Evolutionary conservation across 1,284 basidiomycete genomes (phyloP).

Genomic region (Ustilago vetiveriae): DNA sequence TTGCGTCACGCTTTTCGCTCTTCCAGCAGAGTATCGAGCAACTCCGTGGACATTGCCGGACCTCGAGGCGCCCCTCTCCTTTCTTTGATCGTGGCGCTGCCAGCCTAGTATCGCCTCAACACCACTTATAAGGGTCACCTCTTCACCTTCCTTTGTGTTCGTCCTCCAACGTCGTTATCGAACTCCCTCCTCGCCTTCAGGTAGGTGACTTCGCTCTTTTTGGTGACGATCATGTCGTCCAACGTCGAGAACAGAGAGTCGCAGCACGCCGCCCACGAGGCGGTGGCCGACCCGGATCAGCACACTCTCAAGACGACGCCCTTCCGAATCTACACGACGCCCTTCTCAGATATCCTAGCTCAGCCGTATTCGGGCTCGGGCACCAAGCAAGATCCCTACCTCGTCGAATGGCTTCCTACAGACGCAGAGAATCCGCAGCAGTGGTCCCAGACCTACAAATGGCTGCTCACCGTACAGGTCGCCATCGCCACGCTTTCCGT

Average conservation of each 20-base stretch:
- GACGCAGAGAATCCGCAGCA: constrained; percentile 53
- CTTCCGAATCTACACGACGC: constrained; percentile 63
- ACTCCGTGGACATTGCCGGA: no score
- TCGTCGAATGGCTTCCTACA: constrained; percentile 61
- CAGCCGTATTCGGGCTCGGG: constrained; percentile 67
- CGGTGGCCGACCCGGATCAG: constrained; percentile 19
- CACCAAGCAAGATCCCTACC: constrained; percentile 67
- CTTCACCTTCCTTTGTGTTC: no score
- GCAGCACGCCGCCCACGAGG: not conserved
- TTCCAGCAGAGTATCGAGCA: no score
- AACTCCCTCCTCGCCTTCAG: not conserved
- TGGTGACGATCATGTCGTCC: constrained; percentile 27
- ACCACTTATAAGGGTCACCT: not conserved
- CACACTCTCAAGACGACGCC: constrained; percentile 38
- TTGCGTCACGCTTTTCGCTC: no score
- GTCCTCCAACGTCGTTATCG: not conserved
- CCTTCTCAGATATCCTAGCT: constrained; percentile 66
- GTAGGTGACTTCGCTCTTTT: no score
- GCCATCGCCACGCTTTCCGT: constrained; percentile 61
- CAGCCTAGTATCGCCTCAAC: no score
- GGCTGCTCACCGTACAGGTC: constrained; percentile 52
- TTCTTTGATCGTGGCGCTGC: no score
- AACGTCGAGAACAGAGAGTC: not conserved
- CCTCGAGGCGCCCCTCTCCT: no score
- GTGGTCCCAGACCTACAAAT: constrained; percentile 37